phyloP scores from a whole-genome alignment of 2,329 filamentous ascomycete species.

The Fusarium protoensiforme region DNA sequence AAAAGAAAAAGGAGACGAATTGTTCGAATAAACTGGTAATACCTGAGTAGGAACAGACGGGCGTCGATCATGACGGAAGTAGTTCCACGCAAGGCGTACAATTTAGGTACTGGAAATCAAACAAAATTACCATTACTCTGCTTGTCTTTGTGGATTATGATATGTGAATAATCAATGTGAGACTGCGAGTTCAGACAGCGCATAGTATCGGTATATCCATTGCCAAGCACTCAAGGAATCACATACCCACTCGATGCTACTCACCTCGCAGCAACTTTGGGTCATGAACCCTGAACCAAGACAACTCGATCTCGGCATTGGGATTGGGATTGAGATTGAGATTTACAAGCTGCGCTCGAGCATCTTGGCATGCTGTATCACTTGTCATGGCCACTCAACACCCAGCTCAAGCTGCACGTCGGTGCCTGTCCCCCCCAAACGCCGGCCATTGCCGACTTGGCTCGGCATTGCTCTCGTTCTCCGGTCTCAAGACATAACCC shows the following conservation, averaged over 20 bases:
- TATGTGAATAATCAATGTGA: background rate
- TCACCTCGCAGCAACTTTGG: background rate
- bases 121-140: conserved; percentile 20
- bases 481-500: background rate
- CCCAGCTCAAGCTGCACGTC: background rate
- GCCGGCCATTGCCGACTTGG: conserved; percentile 3
- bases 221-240: background rate
- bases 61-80: conserved; percentile 34
- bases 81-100: conserved; percentile 39
- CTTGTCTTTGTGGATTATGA: background rate
- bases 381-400: background rate
- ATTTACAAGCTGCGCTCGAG: background rate
- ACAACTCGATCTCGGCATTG: background rate
- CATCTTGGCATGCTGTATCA: background rate
- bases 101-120: conserved; percentile 30
- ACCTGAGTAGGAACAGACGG: conserved; percentile 34
- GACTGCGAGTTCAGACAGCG: background rate
- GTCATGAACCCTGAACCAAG: background rate
- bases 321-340: background rate
- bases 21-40: conserved; percentile 30
- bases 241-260: background rate
- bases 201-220: background rate
- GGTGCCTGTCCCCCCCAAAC: background rate
- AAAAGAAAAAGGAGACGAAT: conserved; percentile 26
- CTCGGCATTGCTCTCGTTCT: conserved; percentile 10